Evolutionary conservation across 345 rosid species (phyloP).

Genomic region (Populus euphratica): DNA sequence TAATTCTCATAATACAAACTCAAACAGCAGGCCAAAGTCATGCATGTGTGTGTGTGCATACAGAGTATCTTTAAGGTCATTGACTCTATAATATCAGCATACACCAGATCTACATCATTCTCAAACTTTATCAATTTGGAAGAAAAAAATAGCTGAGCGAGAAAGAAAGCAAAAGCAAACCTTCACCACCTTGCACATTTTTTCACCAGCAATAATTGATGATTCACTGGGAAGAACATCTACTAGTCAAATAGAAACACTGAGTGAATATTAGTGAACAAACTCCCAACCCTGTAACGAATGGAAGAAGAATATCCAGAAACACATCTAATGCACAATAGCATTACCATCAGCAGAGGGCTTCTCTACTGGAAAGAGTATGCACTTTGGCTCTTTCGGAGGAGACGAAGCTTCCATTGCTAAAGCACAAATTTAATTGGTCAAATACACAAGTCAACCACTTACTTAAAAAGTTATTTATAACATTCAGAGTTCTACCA

Average conservation of each 20-base stretch:
- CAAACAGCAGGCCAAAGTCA: not conserved
- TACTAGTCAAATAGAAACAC: slow-evolving; percentile 20
- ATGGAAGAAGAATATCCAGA: not conserved
- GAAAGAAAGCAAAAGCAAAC: slow-evolving; percentile 27
- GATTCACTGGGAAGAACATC: slow-evolving; percentile 58
- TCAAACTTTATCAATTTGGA: not conserved
- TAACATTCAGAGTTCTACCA: slow-evolving; percentile 11
- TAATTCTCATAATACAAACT: not conserved
- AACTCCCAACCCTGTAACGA: not conserved
- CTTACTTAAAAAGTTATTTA: slow-evolving; percentile 12
- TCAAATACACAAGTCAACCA: slow-evolving; percentile 17
- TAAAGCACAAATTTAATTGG: slow-evolving; percentile 25
- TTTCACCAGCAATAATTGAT: slow-evolving; percentile 69
- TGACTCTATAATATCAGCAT: not conserved
- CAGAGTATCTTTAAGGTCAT: not conserved
- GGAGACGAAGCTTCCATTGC: slow-evolving; percentile 92
- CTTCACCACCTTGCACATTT: slow-evolving; percentile 81
- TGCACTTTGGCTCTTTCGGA: slow-evolving; percentile 69
- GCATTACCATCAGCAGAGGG: slow-evolving; percentile 55
- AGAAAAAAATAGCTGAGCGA: not conserved
- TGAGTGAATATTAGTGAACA: slow-evolving; percentile 1
- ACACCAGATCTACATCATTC: not conserved
- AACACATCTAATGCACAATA: not conserved
- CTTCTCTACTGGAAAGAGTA: slow-evolving; percentile 58
- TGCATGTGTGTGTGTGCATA: not conserved